Evolutionary conservation across 2,329 filamentous ascomycete species (phyloP), one percentile per base, ranked within the genome.

Genomic region (Hypoxylon rubiginosum): DNA sequence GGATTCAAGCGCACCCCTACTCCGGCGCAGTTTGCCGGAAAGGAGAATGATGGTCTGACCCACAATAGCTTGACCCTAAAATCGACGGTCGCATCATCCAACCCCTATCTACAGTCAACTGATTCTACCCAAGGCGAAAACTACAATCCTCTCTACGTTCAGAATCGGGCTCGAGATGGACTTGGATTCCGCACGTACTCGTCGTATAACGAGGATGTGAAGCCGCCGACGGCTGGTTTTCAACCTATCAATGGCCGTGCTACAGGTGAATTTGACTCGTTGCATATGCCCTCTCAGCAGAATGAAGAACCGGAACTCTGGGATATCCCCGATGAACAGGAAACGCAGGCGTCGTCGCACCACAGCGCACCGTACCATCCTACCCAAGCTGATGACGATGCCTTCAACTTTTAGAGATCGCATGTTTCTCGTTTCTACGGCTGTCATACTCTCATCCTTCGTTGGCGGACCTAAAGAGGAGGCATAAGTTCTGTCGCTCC

Each of bases 81-180:
- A 59, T 67, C 71, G 19, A 61, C 68, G 19, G 28, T 53, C 26
- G 49, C 73, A 34, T 67, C 73, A 9, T 68, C 69, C 21, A 76
- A 75, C 58, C 74, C 73, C 4, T 76, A 77, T 57, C 54, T 78
- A 28, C 72, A 74, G 24, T 65, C 73, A 0, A 68, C 72, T 1
- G 72, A 74, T 26, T 58, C 72, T 10, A 66, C 72, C 43, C 72
- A 73, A 8, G 53, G 68, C 49, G 71, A 69, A 52, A 75, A 58
- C 24, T 76, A 75, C 52, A 79, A 80, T 49, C 78, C 78, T 7
- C 77, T 80, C 15, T 79, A 71, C 54, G 70, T 74, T 43, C n/a
- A 43, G 17, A 43, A n/a, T 26, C 77, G 76, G 62, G 66, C 73
- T 48, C 71, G 69, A 58, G 75, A 79, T 48, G 74, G 69, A 32